Base-by-base conservation (phyloP, 2,329 filamentous ascomycete species). In the Calonectria pseudoreteaudii region DNA sequence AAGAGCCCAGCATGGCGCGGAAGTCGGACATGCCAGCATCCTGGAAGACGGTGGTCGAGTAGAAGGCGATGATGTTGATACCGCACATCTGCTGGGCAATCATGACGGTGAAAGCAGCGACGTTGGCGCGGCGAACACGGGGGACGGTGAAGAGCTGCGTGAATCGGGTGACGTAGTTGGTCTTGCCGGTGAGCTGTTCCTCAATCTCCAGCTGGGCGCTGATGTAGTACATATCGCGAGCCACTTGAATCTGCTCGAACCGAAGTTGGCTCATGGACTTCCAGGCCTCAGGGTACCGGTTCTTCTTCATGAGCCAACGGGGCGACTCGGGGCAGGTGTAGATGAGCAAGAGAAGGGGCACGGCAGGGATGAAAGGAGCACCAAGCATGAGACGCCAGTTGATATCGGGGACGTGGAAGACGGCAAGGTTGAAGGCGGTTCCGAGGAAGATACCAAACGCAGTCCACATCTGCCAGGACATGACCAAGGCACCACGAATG, bases 51-150 rank as follows among this genome's bases (percentile, higher is more conserved):
- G 91, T 92, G 1, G 91, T 92, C 0, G 90, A 93, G 84, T 95
- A 95, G 83, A 95, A 95, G 1, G 93, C 91, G 73, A 94, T 93
- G 75, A 94, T 93, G 81, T 94, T 94, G 84, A 93, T 85, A 30
- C 82, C 89, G 78, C 91, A 93, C 88, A 94, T 92, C 84, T 94
- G 92, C 83, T 94, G 92, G 3, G 91, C 91, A 82, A 94, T 91
- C 94, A 97, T 97, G 80, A 97, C 94, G 3, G 92, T 92, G 78
- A 93, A 94, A 1, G 94, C 94, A 14, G 94, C 95, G 60, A 94
- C 88, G 20, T 92, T 95, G 16, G 95, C 95, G 52, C 93, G 89
- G 60, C 93, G 90, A 16, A 94, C 87, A 71, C 93, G 89, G 0
- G 93, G 92, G 67, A 94, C 88, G 31, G 91, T 93, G 81, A 94